These are phyloP conservation scores for Hortiboletus campestris DNA, from an alignment of 768 basidiomycete genomes.

Conservation along the genomic window DNA sequence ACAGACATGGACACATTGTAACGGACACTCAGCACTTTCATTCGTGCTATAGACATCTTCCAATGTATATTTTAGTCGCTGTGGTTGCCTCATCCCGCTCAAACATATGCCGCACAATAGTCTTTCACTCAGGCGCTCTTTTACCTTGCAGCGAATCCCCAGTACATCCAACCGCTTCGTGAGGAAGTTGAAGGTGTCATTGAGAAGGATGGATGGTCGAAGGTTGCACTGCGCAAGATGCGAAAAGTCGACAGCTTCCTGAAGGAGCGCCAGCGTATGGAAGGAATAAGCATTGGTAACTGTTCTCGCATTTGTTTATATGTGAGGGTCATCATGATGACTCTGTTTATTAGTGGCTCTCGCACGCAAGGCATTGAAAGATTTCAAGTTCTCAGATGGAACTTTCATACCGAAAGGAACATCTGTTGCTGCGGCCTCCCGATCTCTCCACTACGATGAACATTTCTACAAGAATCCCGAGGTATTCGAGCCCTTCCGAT, in stretches of 20 bases:
- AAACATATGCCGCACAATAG: background rate
- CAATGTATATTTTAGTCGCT: too few species aligned
- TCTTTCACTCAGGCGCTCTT: constrained; percentile 1
- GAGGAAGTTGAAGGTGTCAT: constrained; percentile 4
- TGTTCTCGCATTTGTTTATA: too few species aligned
- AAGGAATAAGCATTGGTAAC: background rate
- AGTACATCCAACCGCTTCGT: background rate
- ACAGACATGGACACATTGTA: too few species aligned
- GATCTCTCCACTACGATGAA: background rate
- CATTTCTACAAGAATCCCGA: background rate
- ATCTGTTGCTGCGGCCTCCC: background rate
- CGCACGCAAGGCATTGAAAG: constrained; percentile 32
- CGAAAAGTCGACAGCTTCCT: constrained; percentile 7
- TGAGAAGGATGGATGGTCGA: background rate
- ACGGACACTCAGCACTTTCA: too few species aligned
- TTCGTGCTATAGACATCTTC: too few species aligned
- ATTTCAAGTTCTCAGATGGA: constrained; percentile 39
- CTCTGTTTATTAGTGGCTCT: constrained; percentile 23
- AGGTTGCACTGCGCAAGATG: constrained; percentile 3
- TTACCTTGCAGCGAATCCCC: background rate
- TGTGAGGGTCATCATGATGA: background rate
- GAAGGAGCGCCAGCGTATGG: constrained; percentile 6
- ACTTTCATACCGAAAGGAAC: constrained; percentile 9
- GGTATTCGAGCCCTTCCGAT: background rate
- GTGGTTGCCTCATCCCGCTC: too few species aligned